Evolutionary conservation across 2,329 filamentous ascomycete species (phyloP), one percentile per base, ranked within the genome.

Genomic region (Verticillium nonalfalfae): DNA sequence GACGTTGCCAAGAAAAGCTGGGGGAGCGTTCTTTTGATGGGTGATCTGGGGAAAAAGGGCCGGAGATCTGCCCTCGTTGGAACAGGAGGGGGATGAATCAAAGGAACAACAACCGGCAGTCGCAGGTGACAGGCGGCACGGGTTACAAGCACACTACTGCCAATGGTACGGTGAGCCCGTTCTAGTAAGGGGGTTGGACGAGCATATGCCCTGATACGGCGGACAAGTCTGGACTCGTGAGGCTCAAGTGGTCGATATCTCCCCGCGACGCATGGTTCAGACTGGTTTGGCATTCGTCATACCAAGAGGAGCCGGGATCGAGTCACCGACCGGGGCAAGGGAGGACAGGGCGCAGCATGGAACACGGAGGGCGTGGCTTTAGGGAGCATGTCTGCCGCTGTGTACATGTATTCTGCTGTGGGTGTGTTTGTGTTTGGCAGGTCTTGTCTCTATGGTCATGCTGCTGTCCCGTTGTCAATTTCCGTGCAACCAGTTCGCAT

Each of bases 241-340:
- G 45, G 45, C 45, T 50, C 45, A 50, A 50, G 18, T 50, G 45
- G 45, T 50, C n/a, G 45, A 50, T 21, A 18, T 50, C 35, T 50
- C 45, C 45, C 45, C 45, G 45, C 45, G 45, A 50, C 21, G 45
- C 45, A 50, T 50, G 45, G 45, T 18, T 57, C 26, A 36, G 55
- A 36, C 57, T 33, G 57, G 18, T 58, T 58, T 58, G 57, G 57
- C 57, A 26, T 58, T 58, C 57, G 57, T 58, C 57, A 58, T 58
- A 52, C 21, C 39, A 58, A 58, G 56, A 39, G 13, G 33, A 35
- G 31, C 55, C 55, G 55, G 34, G 34, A 18, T 36, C 15, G n/a
- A 18, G 33, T n/a, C 34, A 6, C 14, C 56, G 34, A 31, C 34
- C 33, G 34, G 34, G 31, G 56, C n/a, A 35, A 57, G n/a, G 33